Evolutionary conservation across 257 asterid genomes (phyloP), one percentile per base, ranked within the genome.

Genomic region (Gentiana straminea): DNA sequence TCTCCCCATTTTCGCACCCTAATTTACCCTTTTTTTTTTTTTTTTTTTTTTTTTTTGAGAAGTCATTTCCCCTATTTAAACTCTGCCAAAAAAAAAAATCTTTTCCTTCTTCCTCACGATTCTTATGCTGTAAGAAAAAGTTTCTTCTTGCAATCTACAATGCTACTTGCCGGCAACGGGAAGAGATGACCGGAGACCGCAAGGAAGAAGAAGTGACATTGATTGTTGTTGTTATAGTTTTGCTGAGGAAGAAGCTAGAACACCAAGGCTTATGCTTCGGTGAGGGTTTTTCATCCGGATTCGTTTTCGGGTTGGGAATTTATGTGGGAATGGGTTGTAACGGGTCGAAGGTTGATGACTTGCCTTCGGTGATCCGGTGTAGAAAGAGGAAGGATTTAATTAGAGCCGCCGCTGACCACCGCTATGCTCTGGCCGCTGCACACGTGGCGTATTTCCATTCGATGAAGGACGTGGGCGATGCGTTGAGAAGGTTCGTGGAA

Each of bases 381-480:
- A 84, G 88, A 7, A 85, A 85, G 82, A 61, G 98, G 62, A 71
- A 79, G 33, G 93, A 92, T 39, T 75, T 92, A 57, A 68, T 92
- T 8, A 89, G 81, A 71, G 80, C 81, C 55, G 95, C 97, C 70
- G 93, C 94, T 37, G 76, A 83, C 75, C 79, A 88, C 76, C 88
- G 97, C 61, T 92, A 79, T 73, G 90, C 94, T 4, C 82, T 92
- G 46, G 90, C 98, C n/a, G 84, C 94, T 37, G 94, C 97, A 5
- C 98, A 92, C 71, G 71, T 88, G 15, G 72, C 97, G 13, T 88
- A 88, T 60, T 92, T 92, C 64, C 82, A 70, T 33, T 88, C 94
- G 0, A 83, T 92, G 52, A 88, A 74, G 66, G 85, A 74, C 57
- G 83, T 92, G n/a, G 97, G 99, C n/a, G 93, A 92, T 10, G 94